Evolutionary conservation across 345 rosid genomes (phyloP).

Genomic region (Populus deltoides): DNA sequence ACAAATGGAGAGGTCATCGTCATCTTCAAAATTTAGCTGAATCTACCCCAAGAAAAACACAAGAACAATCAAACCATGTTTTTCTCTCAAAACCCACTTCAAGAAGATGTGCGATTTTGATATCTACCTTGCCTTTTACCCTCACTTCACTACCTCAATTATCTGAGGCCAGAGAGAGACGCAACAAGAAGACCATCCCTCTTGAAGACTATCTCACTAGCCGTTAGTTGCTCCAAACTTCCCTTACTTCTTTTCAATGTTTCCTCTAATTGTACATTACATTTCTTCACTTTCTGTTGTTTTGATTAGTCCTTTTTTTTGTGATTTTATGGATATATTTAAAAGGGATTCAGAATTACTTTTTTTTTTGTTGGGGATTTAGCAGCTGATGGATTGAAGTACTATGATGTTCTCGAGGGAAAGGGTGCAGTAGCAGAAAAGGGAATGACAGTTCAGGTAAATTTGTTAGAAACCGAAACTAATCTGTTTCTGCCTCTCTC

Average conservation of each 20-base stretch:
- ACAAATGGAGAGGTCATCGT: constrained; percentile 25
- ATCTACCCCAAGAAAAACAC: constrained; percentile 17
- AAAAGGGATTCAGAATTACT: not conserved
- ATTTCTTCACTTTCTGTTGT: no score
- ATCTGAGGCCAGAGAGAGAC: constrained; percentile 77
- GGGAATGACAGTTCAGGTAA: constrained; percentile 76
- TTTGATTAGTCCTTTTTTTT: no score
- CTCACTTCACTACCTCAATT: constrained; percentile 42
- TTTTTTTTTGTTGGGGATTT: not conserved
- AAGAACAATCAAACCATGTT: constrained; percentile 23
- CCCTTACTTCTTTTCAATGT: constrained; percentile 2
- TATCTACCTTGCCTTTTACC: constrained; percentile 47
- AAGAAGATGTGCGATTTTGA: constrained; percentile 51
- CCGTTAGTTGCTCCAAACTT: constrained; percentile 40
- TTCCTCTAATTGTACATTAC: not conserved
- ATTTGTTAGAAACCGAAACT: constrained; percentile 6
- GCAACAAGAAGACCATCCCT: constrained; percentile 66
- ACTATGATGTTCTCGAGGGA: constrained; percentile 76
- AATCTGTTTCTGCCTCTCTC: not conserved
- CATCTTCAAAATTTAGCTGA: constrained; percentile 22
- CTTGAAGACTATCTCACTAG: constrained; percentile 60
- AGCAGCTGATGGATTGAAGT: constrained; percentile 78
- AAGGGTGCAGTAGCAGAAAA: constrained; percentile 72
- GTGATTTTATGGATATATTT: no score
- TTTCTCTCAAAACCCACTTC: constrained; percentile 44